These are phyloP conservation scores for Aspergillus campestris DNA, from an alignment of 495 filamentous ascomycete species.

Conservation along the genomic window DNA sequence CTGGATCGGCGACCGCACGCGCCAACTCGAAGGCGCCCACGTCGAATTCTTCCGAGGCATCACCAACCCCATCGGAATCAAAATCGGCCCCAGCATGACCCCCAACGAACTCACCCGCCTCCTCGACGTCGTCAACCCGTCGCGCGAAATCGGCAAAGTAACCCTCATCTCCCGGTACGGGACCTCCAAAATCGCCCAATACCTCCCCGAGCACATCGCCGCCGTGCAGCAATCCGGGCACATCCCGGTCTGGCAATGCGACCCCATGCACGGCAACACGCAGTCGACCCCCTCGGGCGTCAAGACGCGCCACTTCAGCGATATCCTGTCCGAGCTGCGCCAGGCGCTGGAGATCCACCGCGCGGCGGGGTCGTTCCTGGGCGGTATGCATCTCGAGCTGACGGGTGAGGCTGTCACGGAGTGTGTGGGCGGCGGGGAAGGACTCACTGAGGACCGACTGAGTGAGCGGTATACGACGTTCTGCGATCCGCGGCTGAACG, in stretches of 20 bases:
- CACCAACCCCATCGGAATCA: slow-evolving; percentile 91
- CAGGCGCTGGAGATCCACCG: slow-evolving; percentile 76
- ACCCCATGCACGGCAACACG: slow-evolving; percentile 89
- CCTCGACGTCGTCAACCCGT: slow-evolving; percentile 77
- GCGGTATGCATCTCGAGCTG: slow-evolving; percentile 89
- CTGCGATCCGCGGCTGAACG: slow-evolving; percentile 91
- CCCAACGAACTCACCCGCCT: slow-evolving; percentile 63
- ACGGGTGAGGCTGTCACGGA: slow-evolving; percentile 96
- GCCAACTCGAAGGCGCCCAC: slow-evolving; percentile 85
- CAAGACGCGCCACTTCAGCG: slow-evolving; percentile 82
- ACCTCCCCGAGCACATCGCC: slow-evolving; percentile 75
- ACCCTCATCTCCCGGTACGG: slow-evolving; percentile 96
- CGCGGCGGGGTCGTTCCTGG: slow-evolving; percentile 71
- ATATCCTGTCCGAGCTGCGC: slow-evolving; percentile 77
- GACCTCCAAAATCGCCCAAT: slow-evolving; percentile 55
- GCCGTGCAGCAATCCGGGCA: slow-evolving; percentile 69
- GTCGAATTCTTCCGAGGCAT: slow-evolving; percentile 97
- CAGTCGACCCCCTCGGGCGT: slow-evolving; percentile 56
- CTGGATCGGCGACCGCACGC: slow-evolving; percentile 95
- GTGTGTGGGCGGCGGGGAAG: slow-evolving; percentile 85
- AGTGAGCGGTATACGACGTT: slow-evolving; percentile 85
- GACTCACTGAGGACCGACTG: slow-evolving; percentile 78
- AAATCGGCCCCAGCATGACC: slow-evolving; percentile 81
- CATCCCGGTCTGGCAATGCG: slow-evolving; percentile 91
- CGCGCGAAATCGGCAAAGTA: slow-evolving; percentile 75